These are phyloP conservation scores for Fonsecaea erecta DNA, from an alignment of 2,329 filamentous ascomycete species.

Conservation along the genomic window DNA sequence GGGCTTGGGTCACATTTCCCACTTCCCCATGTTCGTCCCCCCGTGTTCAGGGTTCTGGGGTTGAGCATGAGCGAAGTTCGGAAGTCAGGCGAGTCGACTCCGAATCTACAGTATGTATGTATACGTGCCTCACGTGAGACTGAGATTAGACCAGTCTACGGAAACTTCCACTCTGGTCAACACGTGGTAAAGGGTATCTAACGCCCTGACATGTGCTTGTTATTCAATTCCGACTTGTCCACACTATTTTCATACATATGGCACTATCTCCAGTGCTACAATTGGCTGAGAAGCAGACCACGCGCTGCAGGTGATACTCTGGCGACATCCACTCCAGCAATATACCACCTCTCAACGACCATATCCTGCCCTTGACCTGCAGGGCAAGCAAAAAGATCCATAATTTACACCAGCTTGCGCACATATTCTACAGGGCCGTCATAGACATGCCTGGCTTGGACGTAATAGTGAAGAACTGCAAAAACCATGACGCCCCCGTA, in stretches of 20 bases:
- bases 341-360: not conserved
- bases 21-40: not conserved
- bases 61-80: not conserved
- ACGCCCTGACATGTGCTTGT: not conserved
- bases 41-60: not conserved
- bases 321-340: not conserved
- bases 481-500: conserved; percentile 39
- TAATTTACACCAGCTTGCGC: conserved; percentile 26
- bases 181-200: not conserved
- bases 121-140: not conserved
- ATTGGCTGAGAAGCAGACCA: not conserved
- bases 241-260: not conserved
- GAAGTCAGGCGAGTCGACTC: not conserved
- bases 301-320: not conserved
- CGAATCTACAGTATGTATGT: not conserved
- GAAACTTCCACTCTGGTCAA: not conserved
- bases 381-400: not conserved
- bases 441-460: conserved; percentile 40
- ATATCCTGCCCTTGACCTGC: not conserved
- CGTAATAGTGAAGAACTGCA: conserved; percentile 38
- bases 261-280: not conserved
- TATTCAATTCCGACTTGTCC: not conserved
- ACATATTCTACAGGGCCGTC: conserved; percentile 42
- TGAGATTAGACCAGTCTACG: too few relatives aligned
- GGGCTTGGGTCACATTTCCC: not conserved